Conservation (phyloP, 352 stramenopile species). For the Phytopythium litorale region DNA sequence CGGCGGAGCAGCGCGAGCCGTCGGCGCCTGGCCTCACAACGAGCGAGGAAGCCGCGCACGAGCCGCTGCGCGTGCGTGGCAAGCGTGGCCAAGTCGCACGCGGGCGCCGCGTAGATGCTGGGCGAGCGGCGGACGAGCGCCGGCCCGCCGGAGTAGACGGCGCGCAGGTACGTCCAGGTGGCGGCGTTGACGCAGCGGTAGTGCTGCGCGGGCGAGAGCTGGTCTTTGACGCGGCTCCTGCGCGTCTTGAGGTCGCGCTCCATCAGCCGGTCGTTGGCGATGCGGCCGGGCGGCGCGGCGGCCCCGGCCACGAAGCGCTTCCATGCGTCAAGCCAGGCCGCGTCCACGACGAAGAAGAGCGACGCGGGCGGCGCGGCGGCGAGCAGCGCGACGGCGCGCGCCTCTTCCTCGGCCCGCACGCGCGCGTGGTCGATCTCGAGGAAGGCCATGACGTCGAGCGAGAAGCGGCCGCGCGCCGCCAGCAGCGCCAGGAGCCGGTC, state of each 20-base stretch:
- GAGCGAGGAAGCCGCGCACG: slow-evolving; percentile 50
- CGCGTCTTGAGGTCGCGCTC: slow-evolving; percentile 10
- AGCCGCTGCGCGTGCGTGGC: slow-evolving; percentile 35
- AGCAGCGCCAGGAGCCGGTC: slow-evolving; percentile 48
- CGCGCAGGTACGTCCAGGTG: slow-evolving; percentile 45
- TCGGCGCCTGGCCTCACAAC: slow-evolving; percentile 15
- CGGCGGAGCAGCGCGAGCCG: slow-evolving; percentile 15
- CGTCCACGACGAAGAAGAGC: slow-evolving; percentile 35
- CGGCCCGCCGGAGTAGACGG: slow-evolving; percentile 49
- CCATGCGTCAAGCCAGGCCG: slow-evolving; percentile 41
- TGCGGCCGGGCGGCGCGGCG: slow-evolving; percentile 13
- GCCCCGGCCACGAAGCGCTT: slow-evolving; percentile 26
- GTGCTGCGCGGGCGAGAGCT: slow-evolving; percentile 24
- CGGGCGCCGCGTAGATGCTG: slow-evolving; percentile 35
- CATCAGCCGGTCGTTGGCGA: slow-evolving; percentile 20
- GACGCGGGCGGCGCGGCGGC: slow-evolving; percentile 7
- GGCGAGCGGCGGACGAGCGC: slow-evolving; percentile 37
- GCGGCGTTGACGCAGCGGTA: slow-evolving; percentile 60
- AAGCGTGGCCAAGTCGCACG: slow-evolving; percentile 34
- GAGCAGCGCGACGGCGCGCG: slow-evolving; percentile 36
- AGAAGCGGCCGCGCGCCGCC: slow-evolving; percentile 48
- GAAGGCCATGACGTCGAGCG: slow-evolving; percentile 65
- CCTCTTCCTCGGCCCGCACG: slow-evolving; percentile 59
- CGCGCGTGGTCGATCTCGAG: slow-evolving; percentile 51
- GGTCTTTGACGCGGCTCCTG: slow-evolving; percentile 22